Base-by-base conservation (phyloP, 441 rosid genomes). In the Pelargonium cotyledonis region DNA sequence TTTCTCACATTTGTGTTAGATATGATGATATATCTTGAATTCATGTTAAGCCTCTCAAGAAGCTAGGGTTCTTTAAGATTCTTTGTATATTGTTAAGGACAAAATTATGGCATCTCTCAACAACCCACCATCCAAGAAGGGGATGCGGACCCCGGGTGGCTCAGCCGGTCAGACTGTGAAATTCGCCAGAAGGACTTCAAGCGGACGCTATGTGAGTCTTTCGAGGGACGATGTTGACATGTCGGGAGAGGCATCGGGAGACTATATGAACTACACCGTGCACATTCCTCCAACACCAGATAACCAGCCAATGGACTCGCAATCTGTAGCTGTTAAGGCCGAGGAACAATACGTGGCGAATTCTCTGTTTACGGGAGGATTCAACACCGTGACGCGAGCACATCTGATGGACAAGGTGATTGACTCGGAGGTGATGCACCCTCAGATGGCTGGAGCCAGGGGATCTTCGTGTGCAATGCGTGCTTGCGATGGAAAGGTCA, bases 281-380 rank as follows among this genome's bases (percentile, higher is more conserved):
- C 97, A 89, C 18, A 89, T 91, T 12, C 97, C 97, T 6, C 84
- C 95, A 0, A 91, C 97, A 46, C 97, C 97, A 0, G 97, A 91
- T 72, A 87, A 84, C 73, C 92, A 87, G 61, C 77, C 87, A 8
- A 67, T 90, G 38, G 69, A 79, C 19, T n/a, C 58, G 7, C 58
- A 51, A 7, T 2, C 58, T 8, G 41, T 44, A 1, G 79, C 73
- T 51, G 73, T 73, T 11, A 80, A 75, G 12, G 80, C 82, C 0
- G 84, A 85, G 4, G 72, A 75, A 62, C 81, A 83, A 12, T 82
- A 78, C 67, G 85, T 89, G 66, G 81, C 97, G 0, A 91, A 85
- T 7, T 85, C 92, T 31, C 80, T 91, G 41, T 89, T 91, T 73
- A 85, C 92, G 0, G 92, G 96, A 0, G 97, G 95, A 3, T 85